Evolutionary conservation across 78 protist species (phyloP).

Genomic region (Dictyostelium firmibasis): DNA sequence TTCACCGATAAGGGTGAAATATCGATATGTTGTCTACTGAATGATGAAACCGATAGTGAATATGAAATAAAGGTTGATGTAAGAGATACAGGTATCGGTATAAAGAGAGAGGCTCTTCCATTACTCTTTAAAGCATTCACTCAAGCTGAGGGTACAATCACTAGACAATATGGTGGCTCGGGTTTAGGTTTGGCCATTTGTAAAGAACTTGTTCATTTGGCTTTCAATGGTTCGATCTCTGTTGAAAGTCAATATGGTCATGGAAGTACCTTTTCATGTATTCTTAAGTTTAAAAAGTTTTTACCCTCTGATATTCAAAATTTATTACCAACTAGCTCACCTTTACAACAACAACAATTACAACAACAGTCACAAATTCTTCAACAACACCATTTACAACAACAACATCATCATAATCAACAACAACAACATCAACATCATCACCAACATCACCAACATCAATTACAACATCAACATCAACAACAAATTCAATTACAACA

Average conservation of each 20-base stretch:
- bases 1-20: constrained; percentile 76
- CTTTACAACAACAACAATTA: not conserved
- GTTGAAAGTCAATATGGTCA: constrained; percentile 60
- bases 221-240: constrained; percentile 43
- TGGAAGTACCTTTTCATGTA: constrained; percentile 30
- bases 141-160: constrained; percentile 63
- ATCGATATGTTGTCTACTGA: not conserved
- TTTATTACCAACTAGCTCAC: not conserved
- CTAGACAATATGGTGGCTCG: constrained; percentile 55
- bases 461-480: not conserved
- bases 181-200: constrained; percentile 73
- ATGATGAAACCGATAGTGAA: not conserved
- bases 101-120: constrained; percentile 60
- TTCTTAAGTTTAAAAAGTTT: constrained; percentile 16
- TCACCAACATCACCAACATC: not conserved
- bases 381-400: not conserved
- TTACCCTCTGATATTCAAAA: not conserved
- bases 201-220: constrained; percentile 28
- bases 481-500: not conserved
- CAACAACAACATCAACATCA: not conserved
- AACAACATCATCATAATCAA: not conserved
- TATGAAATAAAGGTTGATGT: constrained; percentile 25
- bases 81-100: constrained; percentile 72
- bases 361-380: not conserved
- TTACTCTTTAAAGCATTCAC: constrained; percentile 68